Evolutionary conservation across 2,329 filamentous ascomycete genomes (phyloP), one percentile per base, ranked within the genome.

Genomic region (Ascochyta clinopodiicola): DNA sequence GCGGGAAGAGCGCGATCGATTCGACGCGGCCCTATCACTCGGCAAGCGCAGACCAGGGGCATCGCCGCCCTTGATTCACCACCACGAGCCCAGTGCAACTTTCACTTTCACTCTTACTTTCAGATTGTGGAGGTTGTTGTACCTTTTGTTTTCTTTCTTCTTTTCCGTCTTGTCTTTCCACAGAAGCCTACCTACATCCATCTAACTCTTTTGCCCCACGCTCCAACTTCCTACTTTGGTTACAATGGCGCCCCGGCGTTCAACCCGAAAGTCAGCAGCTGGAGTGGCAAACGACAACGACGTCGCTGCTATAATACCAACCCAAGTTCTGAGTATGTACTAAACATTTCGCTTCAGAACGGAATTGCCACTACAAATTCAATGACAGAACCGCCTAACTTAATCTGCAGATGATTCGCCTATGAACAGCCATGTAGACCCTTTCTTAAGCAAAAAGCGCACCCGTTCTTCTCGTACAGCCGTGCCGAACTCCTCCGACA

Each of bases 401-500:
- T n/a, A 31, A 12, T n/a, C 24, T 36, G 12, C 15, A 57, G 50
- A 47, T 34, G 45, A 43, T 46, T 54, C 36, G 31, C 40, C 45
- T 10, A 39, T 54, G 42, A 39, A 19, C 13, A 46, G 44, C 2
- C 42, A 48, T 37, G 40, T 43, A 31, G 42, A 29, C 34, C 21
- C 49, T 44, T 40, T 39, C 39, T 44, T 36, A 2, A 48, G 13
- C 39, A 58, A 49, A 17, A 68, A 47, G 46, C 62, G 61, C 52
- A 66, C 63, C 27, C 61, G 66, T 27, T 51, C 60, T 22, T 65
- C 67, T 44, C 71, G 66, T 45, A 57, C 56, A 13, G 62, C 69
- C 44, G 65, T 75, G 22, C 59, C 66, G n/a, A 66, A 75, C 51
- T 72, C 68, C 22, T 73, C 73, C 40, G 70, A 73, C 10, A 57